Evolutionary conservation across 2,329 filamentous ascomycete genomes (phyloP), one percentile per base, ranked within the genome.

Genomic region (Cladophialophora carrionii): DNA sequence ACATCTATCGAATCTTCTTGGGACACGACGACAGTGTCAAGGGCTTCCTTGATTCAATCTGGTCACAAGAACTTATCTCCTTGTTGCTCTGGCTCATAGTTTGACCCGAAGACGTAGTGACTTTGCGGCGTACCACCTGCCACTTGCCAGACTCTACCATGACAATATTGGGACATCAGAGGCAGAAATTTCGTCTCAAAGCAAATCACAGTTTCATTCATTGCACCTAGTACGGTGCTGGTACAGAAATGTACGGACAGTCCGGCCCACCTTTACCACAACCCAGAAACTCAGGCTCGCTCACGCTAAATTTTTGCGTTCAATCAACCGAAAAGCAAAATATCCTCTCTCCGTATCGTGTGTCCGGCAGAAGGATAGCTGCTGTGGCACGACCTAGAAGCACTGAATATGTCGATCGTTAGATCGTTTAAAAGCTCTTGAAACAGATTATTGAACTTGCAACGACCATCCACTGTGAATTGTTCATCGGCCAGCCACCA

Each of bases 1-100:
- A 63, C 80, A 81, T 20, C 80, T 70, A 66, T 83, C 81, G 31
- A 81, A 75, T n/a, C 80, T 70, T 0, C 80, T 79, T 0, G 80
- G 80, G 78, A 77, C 4, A 82, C 79, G 4, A 82, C 76, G 12
- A 80, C 78, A 0, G 80, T 75, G 65, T 81, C 79, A 5, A 71
- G 70, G 17, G 77, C 76, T 5, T 66, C 66, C 52, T 78, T 78
- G 24, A 29, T 14, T 14, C 71, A 71, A 48, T 61, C 22, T 54
- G 65, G 7, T 20, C 14, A n/a, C 37, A n/a, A 41, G 14, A 41
- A 4, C 14, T 17, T 41, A 17, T 6, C 2, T 41, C 4, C 14
- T n/a, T 14, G 37, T n/a, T 41, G 14, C 4, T 17, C 14, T 41
- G 6, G 37, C 37, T 8, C n/a, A n/a, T n/a, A 17, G 37, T n/a